phyloP scores from a whole-genome alignment of 345 rosid species.

The rapeseed (Brassica napus) region DNA sequence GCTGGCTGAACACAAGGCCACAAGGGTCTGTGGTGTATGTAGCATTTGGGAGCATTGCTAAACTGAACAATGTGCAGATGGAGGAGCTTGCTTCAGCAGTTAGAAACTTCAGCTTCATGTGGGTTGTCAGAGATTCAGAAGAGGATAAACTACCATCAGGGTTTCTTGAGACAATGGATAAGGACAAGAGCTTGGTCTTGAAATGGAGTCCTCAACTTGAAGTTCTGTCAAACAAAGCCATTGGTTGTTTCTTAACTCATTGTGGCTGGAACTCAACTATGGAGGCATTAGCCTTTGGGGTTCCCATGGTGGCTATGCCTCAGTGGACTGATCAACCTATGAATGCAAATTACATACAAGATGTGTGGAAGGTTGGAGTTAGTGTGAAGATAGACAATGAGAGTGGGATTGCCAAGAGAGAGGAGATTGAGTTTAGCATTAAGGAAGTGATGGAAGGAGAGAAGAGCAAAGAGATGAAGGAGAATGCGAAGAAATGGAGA shows the following conservation, averaged over 20 bases:
- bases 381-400: neutral
- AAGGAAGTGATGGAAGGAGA: neutral
- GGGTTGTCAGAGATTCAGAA: neutral
- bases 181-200: neutral
- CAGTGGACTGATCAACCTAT: neutral
- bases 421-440: neutral
- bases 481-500: neutral
- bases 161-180: neutral
- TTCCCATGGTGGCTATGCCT: neutral
- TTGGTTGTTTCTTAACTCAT: neutral
- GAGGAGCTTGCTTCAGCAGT: neutral
- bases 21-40: neutral
- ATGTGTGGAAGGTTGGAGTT: neutral
- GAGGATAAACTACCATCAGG: neutral
- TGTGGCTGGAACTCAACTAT: neutral
- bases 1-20: neutral
- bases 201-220: neutral
- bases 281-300: neutral
- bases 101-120: neutral
- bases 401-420: neutral
- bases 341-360: neutral
- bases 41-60: neutral
- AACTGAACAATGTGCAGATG: neutral
- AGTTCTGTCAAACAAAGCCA: neutral
- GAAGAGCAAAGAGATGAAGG: neutral